Evolutionary conservation across 176 grass and related monocot genomes (phyloP), one percentile per base, ranked within the genome.

Genomic region (Raddia guianensis): DNA sequence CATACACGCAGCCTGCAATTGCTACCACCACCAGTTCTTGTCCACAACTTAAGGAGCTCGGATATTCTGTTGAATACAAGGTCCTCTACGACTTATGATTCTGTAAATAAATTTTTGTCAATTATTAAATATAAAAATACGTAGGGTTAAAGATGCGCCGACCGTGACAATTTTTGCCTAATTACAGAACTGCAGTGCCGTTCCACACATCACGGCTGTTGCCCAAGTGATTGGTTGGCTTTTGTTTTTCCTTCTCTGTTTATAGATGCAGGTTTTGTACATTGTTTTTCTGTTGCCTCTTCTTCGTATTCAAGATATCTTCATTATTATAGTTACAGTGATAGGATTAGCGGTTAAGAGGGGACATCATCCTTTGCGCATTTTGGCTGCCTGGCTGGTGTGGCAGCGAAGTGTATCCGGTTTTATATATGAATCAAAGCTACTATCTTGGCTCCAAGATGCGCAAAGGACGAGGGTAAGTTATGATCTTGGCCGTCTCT

Each of bases 11-110:
- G 8, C 90, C 90, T 56, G 65, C 88, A 56, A 71, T 97, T 63
- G 64, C 64, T 63, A 81, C 82, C 34, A 80, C 66, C 33, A 82
- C 79, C 57, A 82, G 60, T 76, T 73, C 78, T 4, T 89, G 87
- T 18, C 83, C 87, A 72, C 59, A 82, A 68, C 83, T 89, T 72
- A 85, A 49, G 37, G 83, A 89, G 20, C 78, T 78, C 34, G n/a
- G 78, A 6, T 86, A 83, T 51, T 89, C 87, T 72, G 79, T 86
- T 67, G 87, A 89, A 81, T 67, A 89, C 87, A 89, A 89, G 87
- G 83, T 89, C 67, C 78, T 89, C 43, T 86, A 89, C 13, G 83
- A 89, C 27, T 67, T 89, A 69, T 89, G 67, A 70, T 63, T 80
- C 27, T 80, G 63, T 37, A 75, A 61, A 48, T 88, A 54, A n/a